A percentile compares a stretch with the other conserved stretches of the same genome.
These are phyloP conservation scores for Mycena pura DNA, from an alignment of 768 basidiomycete species.

Conservation along the genomic window DNA sequence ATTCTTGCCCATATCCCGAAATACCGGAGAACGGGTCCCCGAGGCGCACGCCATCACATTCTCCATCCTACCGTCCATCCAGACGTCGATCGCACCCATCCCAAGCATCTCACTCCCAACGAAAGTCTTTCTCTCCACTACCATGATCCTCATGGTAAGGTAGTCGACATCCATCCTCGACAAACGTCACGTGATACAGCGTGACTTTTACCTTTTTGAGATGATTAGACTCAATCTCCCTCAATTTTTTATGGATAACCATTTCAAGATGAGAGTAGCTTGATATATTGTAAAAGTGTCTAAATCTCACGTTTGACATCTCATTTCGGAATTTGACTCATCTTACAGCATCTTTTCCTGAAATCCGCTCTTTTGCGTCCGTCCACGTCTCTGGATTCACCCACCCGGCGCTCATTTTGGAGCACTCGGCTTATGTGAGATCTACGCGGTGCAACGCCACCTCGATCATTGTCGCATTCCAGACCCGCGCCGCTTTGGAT, in stretches of 20 bases:
- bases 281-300: no score
- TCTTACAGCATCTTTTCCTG: background rate
- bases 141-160: background rate
- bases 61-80: constrained; percentile 1
- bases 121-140: background rate
- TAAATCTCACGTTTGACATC: background rate
- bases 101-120: background rate
- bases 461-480: background rate
- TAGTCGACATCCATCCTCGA: no score
- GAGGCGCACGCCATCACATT: background rate
- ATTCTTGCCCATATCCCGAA: no score
- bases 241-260: no score
- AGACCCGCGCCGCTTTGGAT: background rate
- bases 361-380: background rate
- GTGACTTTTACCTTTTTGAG: no score
- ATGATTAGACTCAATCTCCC: no score
- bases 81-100: background rate
- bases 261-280: no score
- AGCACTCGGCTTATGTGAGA: background rate
- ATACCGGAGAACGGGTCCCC: no score
- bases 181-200: no score
- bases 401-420: background rate
- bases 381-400: background rate
- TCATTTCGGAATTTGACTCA: background rate
- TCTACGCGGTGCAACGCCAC: background rate